Percentiles rank a stretch among this genome's conserved stretches.
phyloP scores from a whole-genome alignment of 1,139 yeast species.

The Suhomyces taliae region DNA sequence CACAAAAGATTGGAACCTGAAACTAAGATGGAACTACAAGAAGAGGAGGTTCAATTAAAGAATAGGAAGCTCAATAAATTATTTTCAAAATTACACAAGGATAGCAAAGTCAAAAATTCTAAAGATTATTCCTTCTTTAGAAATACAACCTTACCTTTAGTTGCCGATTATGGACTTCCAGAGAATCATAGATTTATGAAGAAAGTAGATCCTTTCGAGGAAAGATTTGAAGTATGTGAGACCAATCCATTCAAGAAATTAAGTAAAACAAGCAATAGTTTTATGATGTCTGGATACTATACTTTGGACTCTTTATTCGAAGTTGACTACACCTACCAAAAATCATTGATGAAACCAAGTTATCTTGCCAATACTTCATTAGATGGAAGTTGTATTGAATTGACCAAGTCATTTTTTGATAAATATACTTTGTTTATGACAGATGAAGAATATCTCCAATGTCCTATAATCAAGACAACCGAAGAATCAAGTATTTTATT shows the following conservation, averaged over 20 bases:
- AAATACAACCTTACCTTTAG: conserved; percentile 20
- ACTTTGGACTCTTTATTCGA: conserved; percentile 40
- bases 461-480: conserved; percentile 31
- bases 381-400: conserved; percentile 34
- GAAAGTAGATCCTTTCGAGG: conserved; percentile 22
- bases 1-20: conserved; percentile 21
- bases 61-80: conserved; percentile 7
- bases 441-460: conserved; percentile 17
- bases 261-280: conserved; percentile 12
- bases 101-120: conserved; percentile 6
- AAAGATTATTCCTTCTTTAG: conserved; percentile 14
- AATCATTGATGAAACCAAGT: conserved; percentile 39
- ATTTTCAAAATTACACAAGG: conserved; percentile 7
- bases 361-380: conserved; percentile 23
- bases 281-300: conserved; percentile 35
- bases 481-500: conserved; percentile 29
- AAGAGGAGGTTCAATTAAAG: conserved; percentile 5
- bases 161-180: conserved; percentile 16
- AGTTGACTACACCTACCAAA: conserved; percentile 35
- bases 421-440: conserved; percentile 27
- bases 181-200: conserved; percentile 12
- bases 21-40: conserved; percentile 4
- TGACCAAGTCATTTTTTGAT: conserved; percentile 28
- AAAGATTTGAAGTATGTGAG: conserved; percentile 33
- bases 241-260: conserved; percentile 26